These are phyloP conservation scores for Aspergillus intermedius DNA, from an alignment of 2,329 filamentous ascomycete species.

Conservation along the genomic window DNA sequence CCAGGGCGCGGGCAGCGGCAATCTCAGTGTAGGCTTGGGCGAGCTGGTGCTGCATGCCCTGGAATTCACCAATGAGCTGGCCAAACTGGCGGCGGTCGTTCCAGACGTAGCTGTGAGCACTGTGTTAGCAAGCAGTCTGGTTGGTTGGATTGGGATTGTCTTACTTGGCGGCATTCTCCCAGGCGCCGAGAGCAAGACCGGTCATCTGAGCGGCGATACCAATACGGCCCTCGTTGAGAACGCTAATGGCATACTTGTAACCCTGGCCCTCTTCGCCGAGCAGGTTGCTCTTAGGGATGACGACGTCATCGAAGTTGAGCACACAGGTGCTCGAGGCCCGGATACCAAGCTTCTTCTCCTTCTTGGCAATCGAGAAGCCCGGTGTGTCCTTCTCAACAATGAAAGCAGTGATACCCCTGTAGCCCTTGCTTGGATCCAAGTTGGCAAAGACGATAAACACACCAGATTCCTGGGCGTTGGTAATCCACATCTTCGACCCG, in stretches of 20 bases:
- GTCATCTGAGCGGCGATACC: conserved; percentile 99
- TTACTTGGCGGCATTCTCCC: conserved; percentile 81
- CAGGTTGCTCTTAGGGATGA: conserved; percentile 80
- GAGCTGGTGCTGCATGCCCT: conserved; percentile 98
- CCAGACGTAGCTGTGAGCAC: conserved; percentile 68
- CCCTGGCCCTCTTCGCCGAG: conserved; percentile 84
- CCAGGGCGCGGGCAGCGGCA: conserved; percentile 77
- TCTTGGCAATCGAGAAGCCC: conserved; percentile 94
- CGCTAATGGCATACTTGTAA: conserved; percentile 94
- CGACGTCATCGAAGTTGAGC: conserved; percentile 93
- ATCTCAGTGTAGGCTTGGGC: conserved; percentile 96
- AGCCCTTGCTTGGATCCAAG: conserved; percentile 82
- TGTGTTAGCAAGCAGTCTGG: neutral
- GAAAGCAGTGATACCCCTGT: conserved; percentile 96
- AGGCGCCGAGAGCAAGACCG: conserved; percentile 85
- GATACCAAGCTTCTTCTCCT: conserved; percentile 99
- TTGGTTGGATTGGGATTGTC: conserved; percentile 13
- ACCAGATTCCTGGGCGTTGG: conserved; percentile 86
- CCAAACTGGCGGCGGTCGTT: conserved; percentile 98
- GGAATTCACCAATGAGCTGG: conserved; percentile 87
- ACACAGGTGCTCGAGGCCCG: conserved; percentile 93
- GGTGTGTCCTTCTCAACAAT: conserved; percentile 82
- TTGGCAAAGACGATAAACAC: conserved; percentile 99
- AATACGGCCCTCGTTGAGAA: conserved; percentile 94
- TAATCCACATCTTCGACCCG: conserved; percentile 99